These are phyloP conservation scores for Pythium coloratum DNA, from an alignment of 352 stramenopile species.

Conservation along the genomic window DNA sequence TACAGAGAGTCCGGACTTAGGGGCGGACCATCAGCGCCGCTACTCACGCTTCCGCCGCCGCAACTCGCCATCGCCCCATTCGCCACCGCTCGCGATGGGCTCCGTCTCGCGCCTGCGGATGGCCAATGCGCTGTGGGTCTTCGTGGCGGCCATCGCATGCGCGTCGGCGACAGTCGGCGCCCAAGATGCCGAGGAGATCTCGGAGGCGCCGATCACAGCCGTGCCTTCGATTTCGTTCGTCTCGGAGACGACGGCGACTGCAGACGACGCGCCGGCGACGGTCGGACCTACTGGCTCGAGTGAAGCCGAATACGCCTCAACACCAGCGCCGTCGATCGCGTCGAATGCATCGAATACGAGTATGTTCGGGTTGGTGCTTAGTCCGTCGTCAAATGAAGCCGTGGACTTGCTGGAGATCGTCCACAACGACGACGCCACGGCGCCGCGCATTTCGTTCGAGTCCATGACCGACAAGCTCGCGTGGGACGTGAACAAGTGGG, in stretches of 20 bases:
- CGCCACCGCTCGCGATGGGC: background rate
- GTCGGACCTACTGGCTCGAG: background rate
- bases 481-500: constrained; percentile 27
- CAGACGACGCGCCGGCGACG: background rate
- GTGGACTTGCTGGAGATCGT: constrained; percentile 28
- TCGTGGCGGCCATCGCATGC: background rate
- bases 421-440: background rate
- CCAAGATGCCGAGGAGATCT: background rate
- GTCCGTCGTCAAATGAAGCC: constrained; percentile 15
- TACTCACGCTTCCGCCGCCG: background rate
- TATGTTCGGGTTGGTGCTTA: constrained; percentile 15
- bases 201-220: background rate
- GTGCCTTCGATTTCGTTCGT: constrained; percentile 2
- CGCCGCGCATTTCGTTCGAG: constrained; percentile 25
- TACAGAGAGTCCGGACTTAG: background rate
- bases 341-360: background rate
- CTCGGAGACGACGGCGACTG: background rate
- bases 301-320: background rate
- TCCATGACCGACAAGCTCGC: constrained; percentile 21
- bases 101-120: background rate
- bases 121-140: background rate
- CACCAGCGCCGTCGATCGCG: background rate
- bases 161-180: background rate
- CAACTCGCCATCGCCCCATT: background rate
- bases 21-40: background rate